Evolutionary conservation across 2,329 filamentous ascomycete genomes (phyloP), one percentile per base, ranked within the genome.

Genomic region (Clonostachys rosea): DNA sequence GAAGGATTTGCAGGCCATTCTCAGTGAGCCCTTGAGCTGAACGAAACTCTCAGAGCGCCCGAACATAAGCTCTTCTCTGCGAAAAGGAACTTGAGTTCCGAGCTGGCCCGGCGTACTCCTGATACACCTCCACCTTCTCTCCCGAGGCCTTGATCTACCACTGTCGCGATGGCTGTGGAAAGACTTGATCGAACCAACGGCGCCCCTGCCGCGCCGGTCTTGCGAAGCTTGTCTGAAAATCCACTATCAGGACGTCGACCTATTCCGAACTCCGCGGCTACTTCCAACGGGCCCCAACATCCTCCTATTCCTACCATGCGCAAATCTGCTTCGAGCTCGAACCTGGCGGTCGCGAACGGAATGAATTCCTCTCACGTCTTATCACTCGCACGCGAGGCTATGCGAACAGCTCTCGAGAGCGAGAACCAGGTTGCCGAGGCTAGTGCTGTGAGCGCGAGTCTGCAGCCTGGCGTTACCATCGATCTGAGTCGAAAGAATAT

Each of bases 401-500:
- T 89, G 77, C 76, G 78, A 52, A 76, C 74, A 56, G 85, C 86
- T 47, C 70, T 86, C 49, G 76, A 83, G 55, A 84, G 84, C 60
- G 84, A 86, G 56, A 79, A 73, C 44, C 83, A 86, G 61, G 78
- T 75, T 7, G 78, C 79, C 46, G 81, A 83, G 53, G 78, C 76
- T 40, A 78, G 75, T 51, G 74, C 76, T 50, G 74, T 81, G 53
- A 81, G 75, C 59, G 81, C 63, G 16, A 80, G 79, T 41, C 68
- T 85, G 42, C 82, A 84, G 59, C 81, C 84, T 2, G 87, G 88
- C 49, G 80, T 90, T 49, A 91, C 88, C 34, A 85, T 92, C 56
- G 86, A 91, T 64, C 67, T 91, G 52, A 89, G 87, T 64, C 83
- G 87, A 57, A 86, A 85, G 66, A 83, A 82, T 59, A 90, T 91